phyloP scores from a whole-genome alignment of 1,284 basidiomycete genomes.

The Inonotus hispidus region DNA sequence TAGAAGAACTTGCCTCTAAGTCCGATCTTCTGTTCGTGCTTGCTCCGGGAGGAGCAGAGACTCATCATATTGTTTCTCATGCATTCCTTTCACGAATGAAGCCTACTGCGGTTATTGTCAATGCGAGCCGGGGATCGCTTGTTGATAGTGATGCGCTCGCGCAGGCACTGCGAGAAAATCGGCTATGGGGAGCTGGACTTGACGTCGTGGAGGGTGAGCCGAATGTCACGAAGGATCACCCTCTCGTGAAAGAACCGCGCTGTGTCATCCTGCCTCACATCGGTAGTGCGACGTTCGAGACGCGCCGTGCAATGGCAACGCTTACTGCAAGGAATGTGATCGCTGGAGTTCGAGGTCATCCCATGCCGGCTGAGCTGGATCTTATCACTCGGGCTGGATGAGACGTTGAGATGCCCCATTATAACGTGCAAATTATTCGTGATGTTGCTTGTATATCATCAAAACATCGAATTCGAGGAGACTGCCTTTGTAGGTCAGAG shows the following conservation, averaged over 20 bases:
- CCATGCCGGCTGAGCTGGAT: constrained; percentile 52
- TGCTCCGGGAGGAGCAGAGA: constrained; percentile 71
- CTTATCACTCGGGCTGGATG: constrained; percentile 21
- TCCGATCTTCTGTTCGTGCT: constrained; percentile 83
- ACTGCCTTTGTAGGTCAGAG: too few relatives aligned
- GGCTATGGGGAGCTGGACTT: constrained; percentile 88
- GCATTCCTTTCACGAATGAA: constrained; percentile 82
- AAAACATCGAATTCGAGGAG: not conserved
- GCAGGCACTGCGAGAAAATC: constrained; percentile 66
- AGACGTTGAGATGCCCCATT: not conserved
- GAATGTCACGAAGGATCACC: constrained; percentile 66
- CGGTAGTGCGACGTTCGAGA: constrained; percentile 84
- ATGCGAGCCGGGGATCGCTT: constrained; percentile 74
- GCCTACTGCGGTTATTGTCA: constrained; percentile 73
- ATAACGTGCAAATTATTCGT: not conserved
- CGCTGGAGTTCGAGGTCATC: constrained; percentile 41
- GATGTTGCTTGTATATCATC: not conserved
- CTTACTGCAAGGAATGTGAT: constrained; percentile 65
- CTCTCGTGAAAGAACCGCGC: constrained; percentile 73
- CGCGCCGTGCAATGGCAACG: constrained; percentile 77
- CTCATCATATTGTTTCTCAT: constrained; percentile 70
- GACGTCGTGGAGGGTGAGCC: constrained; percentile 97
- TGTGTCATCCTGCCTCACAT: constrained; percentile 86
- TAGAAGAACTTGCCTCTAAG: constrained; percentile 62
- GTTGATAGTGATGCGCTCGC: constrained; percentile 88